A percentile compares a stretch with the other conserved stretches of the same genome.
Conservation (phyloP, 257 asterid species). For the Nicotiana noctiflora region DNA sequence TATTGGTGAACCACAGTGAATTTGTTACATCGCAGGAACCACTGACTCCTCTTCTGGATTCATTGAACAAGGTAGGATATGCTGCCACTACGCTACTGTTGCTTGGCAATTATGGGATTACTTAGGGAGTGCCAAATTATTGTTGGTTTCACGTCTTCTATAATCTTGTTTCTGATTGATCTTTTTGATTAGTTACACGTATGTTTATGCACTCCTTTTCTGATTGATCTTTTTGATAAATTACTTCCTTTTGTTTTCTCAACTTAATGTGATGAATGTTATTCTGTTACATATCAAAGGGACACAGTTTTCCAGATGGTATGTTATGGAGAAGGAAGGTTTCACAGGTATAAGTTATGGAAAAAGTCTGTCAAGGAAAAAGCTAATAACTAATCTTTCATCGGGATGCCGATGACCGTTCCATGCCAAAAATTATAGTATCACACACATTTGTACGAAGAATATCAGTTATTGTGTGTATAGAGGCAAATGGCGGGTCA, state of each 20-base stretch:
- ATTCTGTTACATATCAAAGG: background rate
- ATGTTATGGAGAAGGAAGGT: background rate
- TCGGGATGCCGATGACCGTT: background rate
- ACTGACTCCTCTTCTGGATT: conserved; percentile 48
- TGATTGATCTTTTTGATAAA: background rate
- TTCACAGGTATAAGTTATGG: background rate
- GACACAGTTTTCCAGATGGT: background rate
- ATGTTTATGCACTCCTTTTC: background rate
- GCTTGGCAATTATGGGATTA: background rate
- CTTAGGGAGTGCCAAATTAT: background rate
- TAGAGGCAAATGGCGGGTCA: background rate
- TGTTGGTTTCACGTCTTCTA: background rate
- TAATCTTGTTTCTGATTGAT: background rate
- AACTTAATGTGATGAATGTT: background rate
- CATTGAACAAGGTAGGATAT: conserved; percentile 61
- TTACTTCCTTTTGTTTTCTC: background rate
- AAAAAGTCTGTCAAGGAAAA: background rate
- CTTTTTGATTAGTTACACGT: background rate
- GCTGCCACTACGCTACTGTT: background rate
- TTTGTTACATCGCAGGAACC: conserved; percentile 56
- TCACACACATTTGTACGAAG: background rate
- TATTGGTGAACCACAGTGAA: conserved; percentile 56
- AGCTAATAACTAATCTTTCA: background rate
- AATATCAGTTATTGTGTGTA: background rate
- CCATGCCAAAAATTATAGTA: background rate